These are phyloP conservation scores for Yamadazyma atlantica DNA, from an alignment of 1,139 yeast genomes.

Conservation along the genomic window DNA sequence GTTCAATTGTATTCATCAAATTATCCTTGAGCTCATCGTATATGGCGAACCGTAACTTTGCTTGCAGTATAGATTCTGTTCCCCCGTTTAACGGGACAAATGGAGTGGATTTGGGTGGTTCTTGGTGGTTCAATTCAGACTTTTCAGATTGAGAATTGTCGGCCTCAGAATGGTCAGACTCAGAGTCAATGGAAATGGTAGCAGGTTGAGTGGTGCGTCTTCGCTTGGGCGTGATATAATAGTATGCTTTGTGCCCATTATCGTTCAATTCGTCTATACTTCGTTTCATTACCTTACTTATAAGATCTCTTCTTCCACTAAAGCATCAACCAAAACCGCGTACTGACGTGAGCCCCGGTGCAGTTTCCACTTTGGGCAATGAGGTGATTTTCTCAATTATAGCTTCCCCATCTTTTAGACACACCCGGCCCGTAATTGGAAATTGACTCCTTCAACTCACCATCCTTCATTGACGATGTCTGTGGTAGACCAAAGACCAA, in stretches of 20 bases:
- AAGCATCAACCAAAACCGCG: too few relatives aligned
- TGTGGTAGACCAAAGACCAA: neutral
- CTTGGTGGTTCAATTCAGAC: too few relatives aligned
- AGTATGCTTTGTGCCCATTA: conserved; percentile 10
- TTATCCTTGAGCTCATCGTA: conserved; percentile 25
- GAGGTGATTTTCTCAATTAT: neutral
- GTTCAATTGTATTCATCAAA: conserved; percentile 6
- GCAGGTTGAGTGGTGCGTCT: conserved; percentile 7
- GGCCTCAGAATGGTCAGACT: too few relatives aligned
- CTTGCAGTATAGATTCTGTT: neutral
- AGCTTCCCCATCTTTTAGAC: neutral
- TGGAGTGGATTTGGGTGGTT: conserved; percentile 16
- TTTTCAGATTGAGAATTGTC: too few relatives aligned
- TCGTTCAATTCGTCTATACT: conserved; percentile 10
- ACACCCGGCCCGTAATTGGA: too few relatives aligned
- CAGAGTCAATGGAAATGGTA: too few relatives aligned
- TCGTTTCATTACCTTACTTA: conserved; percentile 10
- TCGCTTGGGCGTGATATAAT: conserved; percentile 7
- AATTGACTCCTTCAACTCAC: neutral
- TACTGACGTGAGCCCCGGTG: neutral
- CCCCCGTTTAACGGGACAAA: conserved; percentile 11
- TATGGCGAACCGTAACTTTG: conserved; percentile 32
- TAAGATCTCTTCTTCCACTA: neutral
- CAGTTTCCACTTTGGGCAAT: neutral
- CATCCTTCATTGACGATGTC: neutral